A percentile compares a stretch with the other conserved stretches of the same genome.
Conservation (phyloP, 2,329 filamentous ascomycete species). For the Penicillium aurantiogriseum region DNA sequence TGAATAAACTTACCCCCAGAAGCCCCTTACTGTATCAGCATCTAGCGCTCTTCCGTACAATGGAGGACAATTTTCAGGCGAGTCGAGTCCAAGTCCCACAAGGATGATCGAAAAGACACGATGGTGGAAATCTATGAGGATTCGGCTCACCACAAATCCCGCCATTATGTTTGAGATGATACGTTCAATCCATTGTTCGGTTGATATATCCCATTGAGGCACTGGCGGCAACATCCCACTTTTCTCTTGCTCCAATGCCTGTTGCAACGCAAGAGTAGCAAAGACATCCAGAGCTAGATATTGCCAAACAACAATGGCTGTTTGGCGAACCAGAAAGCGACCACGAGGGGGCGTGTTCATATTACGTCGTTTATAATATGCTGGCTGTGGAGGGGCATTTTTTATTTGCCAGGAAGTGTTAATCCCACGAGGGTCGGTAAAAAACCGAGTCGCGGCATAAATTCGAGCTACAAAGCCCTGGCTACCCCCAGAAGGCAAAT, state of each 20-base stretch:
- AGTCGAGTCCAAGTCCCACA: constrained; percentile 10
- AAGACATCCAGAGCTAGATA: constrained; percentile 12
- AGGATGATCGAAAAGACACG: constrained; percentile 15
- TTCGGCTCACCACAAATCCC: constrained; percentile 12
- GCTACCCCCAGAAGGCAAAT: background rate
- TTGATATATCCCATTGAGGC: constrained; percentile 7
- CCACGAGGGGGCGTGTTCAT: constrained; percentile 5
- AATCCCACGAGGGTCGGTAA: constrained; percentile 17
- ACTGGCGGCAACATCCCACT: constrained; percentile 2
- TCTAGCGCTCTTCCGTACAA: constrained; percentile 22
- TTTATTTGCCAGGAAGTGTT: constrained; percentile 21
- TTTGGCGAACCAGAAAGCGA: constrained; percentile 18
- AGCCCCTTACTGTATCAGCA: constrained; percentile 21
- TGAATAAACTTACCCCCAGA: constrained; percentile 23
- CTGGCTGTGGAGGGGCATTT: constrained; percentile 14
- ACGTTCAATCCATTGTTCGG: constrained; percentile 16
- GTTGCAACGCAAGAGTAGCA: background rate
- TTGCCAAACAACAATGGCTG: constrained; percentile 17
- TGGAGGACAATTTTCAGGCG: constrained; percentile 19
- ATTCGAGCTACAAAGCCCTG: background rate
- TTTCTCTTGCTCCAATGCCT: constrained; percentile 1
- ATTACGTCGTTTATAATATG: constrained; percentile 4
- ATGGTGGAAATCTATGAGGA: constrained; percentile 19
- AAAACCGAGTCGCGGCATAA: background rate
- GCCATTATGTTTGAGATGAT: constrained; percentile 8